Evolutionary conservation across 2,329 filamentous ascomycete species (phyloP).

Genomic region (Diaporthe velutina): DNA sequence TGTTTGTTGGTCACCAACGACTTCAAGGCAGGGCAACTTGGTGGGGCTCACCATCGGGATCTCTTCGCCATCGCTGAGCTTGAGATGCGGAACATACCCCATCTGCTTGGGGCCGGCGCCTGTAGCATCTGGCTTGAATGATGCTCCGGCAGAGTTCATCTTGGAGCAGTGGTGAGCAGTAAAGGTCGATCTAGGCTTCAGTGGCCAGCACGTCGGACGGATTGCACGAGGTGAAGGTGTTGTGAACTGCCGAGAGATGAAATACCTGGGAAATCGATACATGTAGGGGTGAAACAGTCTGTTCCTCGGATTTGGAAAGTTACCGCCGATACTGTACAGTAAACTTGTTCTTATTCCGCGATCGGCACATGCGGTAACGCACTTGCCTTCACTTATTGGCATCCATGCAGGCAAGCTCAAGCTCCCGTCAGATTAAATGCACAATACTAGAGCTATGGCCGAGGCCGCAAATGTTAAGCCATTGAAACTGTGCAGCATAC

Average conservation of each 20-base stretch:
- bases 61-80: slow-evolving; percentile 79
- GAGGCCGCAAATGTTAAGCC: not conserved
- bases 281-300: slow-evolving; percentile 7
- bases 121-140: slow-evolving; percentile 55
- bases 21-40: not conserved
- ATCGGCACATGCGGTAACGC: slow-evolving; percentile 10
- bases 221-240: not conserved
- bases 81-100: slow-evolving; percentile 67
- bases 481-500: not conserved
- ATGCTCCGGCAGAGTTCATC: slow-evolving; percentile 59
- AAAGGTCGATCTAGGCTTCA: not conserved
- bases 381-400: not conserved
- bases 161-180: slow-evolving; percentile 26
- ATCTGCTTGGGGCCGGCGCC: slow-evolving; percentile 56
- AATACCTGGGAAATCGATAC: not conserved
- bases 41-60: slow-evolving; percentile 74
- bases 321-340: not conserved
- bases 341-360: slow-evolving; percentile 9
- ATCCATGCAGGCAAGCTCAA: not conserved
- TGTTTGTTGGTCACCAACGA: slow-evolving; percentile 25
- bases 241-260: not conserved
- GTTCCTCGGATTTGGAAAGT: not conserved
- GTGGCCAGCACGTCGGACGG: slow-evolving; percentile 2
- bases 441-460: not conserved
- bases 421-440: not conserved